Base-by-base conservation (phyloP, 169 alveolate genomes). In the Eimeria necatrix region DNA sequence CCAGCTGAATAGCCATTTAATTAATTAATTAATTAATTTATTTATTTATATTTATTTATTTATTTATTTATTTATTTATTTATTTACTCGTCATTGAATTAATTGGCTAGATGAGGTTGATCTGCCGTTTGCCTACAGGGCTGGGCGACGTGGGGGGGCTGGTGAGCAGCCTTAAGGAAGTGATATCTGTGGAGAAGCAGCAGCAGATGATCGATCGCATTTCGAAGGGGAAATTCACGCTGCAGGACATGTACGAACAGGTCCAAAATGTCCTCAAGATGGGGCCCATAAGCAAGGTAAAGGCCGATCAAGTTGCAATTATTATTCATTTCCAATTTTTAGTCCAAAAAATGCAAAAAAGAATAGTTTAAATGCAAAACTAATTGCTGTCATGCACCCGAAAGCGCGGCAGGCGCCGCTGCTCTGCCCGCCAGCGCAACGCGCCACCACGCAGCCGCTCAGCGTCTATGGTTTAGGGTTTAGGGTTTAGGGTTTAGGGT, bases 111-210 rank as follows among this genome's bases (percentile, higher is more conserved):
- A 73, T 73, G 41, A 73, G 16, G 24, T 78, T 12, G 52, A 12
- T 78, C 1, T 78, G 64, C 32, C 16, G 24, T 80, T 5, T 16
- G 9, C 61, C 5, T 51, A 0, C 96, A 95, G 99, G 99, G 10
- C 97, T 99, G 96, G 99, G 99, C 49, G 99, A 99, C 97, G 98
- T 99, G 10, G 97, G 97, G 91, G 99, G 99, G n/a, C 96, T 99
- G 73, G 98, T 99, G 86, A 97, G 98, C 80, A 99, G 99, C 81
- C 98, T 99, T 59, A 98, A 99, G 85, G 99, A 99, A 96, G 99
- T 98, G 51, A 98, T 99, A 56, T 98, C 99, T 80, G 93, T 98
- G 95, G 99, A 98, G 78, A 98, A 98, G 95, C 98, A 99, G 95
- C 98, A 99, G 64, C 99, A 99, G 95, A 94, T 99, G 96, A 97